Base-by-base conservation (phyloP, 2,329 filamentous ascomycete species). In the Colletotrichum musicola region DNA sequence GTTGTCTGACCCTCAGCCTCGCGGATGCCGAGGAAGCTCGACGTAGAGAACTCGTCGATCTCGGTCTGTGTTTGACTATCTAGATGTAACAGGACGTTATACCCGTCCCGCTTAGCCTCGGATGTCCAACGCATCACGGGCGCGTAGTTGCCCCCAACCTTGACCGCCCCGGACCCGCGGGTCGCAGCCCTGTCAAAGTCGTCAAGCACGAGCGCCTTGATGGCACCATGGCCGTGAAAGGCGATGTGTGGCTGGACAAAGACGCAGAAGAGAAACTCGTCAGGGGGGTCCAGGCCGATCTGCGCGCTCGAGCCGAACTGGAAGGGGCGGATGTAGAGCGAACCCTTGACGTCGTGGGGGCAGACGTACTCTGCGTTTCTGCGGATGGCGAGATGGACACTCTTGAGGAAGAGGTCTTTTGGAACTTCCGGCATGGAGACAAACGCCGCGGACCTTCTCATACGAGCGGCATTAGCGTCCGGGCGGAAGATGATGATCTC, bases 121-220 rank as follows among this genome's bases (percentile, higher is more conserved):
- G 89, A 88, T 60, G 85, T 89, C 90, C 3, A 90, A 89, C 5
- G 89, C 89, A 75, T 92, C 92, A 92, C 90, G 2, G 90, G 90
- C 3, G 90, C 90, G 74, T 93, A 93, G 77, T 93, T 93, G 2
- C 90, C 90, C 5, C 90, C 90, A 1, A 92, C 82, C 77, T 93
- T 93, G 5, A 88, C 89, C 12, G 83, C 84, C 0, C 90, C 90
- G 0, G 89, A 91, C 0, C 90, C 90, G 66, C 88, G 82, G 0
- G 90, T 90, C 3, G 90, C 90, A 0, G 89, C 85, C 27, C 90
- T 88, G 74, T 93, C 90, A 75, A 92, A 93, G 59, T 90, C 85
- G 74, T 93, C 90, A 1, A 92, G 81, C 22, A 93, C 88, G 38
- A 92, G 76, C 0, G 88, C 89, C 68, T 88, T 86, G 9, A 92